Base-by-base conservation (phyloP, 768 basidiomycete genomes). In the Amanita inopinata region DNA sequence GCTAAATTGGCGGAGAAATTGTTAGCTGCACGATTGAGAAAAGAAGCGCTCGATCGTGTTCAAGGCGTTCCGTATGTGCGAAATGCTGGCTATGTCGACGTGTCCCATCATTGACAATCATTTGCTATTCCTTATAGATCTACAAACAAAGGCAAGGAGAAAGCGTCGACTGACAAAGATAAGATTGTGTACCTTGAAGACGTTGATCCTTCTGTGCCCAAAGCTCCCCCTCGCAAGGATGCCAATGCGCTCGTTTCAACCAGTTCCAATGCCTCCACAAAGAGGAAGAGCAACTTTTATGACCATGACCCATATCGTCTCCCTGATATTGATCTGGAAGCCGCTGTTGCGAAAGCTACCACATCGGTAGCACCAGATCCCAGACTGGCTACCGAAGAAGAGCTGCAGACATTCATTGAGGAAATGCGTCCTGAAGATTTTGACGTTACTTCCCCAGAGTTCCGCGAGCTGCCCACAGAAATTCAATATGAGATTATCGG, bases 401-500 rank as follows among this genome's bases (percentile, higher is more conserved):
- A 99, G 57, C 70, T 98, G 2, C 81, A 82, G 14, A 63, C 75
- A 1, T 98, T 98, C 62, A 96, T 98, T 49, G 92, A 97, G 46
- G 87, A 93, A 33, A 93, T 97, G 82, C 78, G 83, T 1, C 92
- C 93, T 0, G 91, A 92, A 53, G 92, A 98, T 55, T 88, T 98
- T 52, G 94, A 98, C 55, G 76, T 96, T 43, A 73, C 80, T 12
- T 92, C 92, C 1, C 74, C 88, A 3, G 88, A 82, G 14, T 99
- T 99, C 58, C 76, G 82, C 17, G 86, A 89, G 48, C 75, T 98
- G 2, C 93, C 96, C 2, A 94, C 90, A 0, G 93, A 98, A 59
- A 79, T 96, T 15, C 91, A 99, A 53, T 99, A 98, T 61, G 96
- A 99, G 64, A 94, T 99, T 50, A 81, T 98, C 24, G 93, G 94